Base-by-base conservation (phyloP, 2,329 filamentous ascomycete species). In the Cladosporium sp. region DNA sequence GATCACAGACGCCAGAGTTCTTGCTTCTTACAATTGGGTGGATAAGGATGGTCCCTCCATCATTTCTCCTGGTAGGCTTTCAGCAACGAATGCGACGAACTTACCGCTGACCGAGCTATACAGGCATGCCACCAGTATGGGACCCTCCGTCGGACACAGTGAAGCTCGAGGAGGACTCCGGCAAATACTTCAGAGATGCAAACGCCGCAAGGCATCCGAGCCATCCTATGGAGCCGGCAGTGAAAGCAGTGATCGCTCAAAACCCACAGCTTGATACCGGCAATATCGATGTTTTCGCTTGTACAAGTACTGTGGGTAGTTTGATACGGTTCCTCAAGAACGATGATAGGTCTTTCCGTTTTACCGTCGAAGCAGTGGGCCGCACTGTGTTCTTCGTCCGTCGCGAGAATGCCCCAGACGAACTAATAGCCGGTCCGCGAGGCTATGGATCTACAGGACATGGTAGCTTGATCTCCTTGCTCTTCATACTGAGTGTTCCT, bases 381-480 rank as follows among this genome's bases (percentile, higher is more conserved):
- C 74, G 78, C 1, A 85, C 83, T 0, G 77, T 88, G 0, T 87
- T 89, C 71, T 79, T 90, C 51, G 70, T 86, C 12, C 82, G 87
- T 1, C 78, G 82, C 20, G 85, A 88, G 65, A 84, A 83, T 45
- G 79, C 81, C 0, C 84, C 86, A 0, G 80, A 70, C 0, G 83
- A 87, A 63, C 67, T 76, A 0, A 84, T 89, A 5, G 63, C 72
- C 0, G 76, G 51, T 20, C 38, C 51, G n/a, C 25, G 22, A 30
- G 51, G 51, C 4, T 55, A 20, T 19, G 51, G 51, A 3, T 20
- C 51, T 11, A 43, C 20, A 14, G 51, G 51, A 6, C 39, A 55
- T 55, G 51, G 51, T 55, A 43, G 17, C 38, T 12, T 5, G 39
- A 19, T 20, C 6, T 17, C 39, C 42, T 45, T 45, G 22, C 22